These are phyloP conservation scores for Dictyostelium capitatum DNA, from an alignment of 78 protist species.

Conservation along the genomic window DNA sequence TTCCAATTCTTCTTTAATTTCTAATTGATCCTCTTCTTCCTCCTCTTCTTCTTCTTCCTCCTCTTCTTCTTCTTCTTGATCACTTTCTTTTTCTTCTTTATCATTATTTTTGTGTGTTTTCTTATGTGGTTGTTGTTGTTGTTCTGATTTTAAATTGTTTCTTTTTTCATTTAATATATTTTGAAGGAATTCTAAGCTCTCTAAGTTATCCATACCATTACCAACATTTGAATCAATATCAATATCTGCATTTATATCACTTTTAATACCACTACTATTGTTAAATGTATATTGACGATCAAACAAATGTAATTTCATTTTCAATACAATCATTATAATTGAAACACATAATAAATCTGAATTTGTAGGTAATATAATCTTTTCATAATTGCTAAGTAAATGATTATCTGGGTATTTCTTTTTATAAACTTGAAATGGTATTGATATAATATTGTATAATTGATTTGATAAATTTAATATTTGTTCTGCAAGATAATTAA, in stretches of 20 bases:
- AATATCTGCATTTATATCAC: background rate
- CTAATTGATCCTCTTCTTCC: background rate
- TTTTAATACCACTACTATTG: background rate
- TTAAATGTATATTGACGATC: background rate
- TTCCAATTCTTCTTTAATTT: background rate
- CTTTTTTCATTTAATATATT: background rate
- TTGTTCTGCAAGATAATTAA: slow-evolving; percentile 2
- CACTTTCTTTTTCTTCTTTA: background rate
- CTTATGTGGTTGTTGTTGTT: too few species aligned
- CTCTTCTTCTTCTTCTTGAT: background rate
- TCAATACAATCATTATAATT: slow-evolving; percentile 3
- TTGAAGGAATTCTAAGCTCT: too few species aligned
- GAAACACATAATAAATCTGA: slow-evolving; percentile 23
- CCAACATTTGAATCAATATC: background rate
- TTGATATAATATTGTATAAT: slow-evolving; percentile 27
- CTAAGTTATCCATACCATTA: background rate
- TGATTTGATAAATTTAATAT: slow-evolving; percentile 18
- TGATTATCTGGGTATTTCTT: background rate
- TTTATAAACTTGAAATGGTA: slow-evolving; percentile 10
- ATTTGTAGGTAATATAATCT: background rate
- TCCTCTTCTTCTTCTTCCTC: background rate
- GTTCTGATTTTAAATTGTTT: background rate
- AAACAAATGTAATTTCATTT: slow-evolving; percentile 1
- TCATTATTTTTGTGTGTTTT: too few species aligned
- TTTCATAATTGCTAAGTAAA: background rate